Evolutionary conservation across 331 rosid species (phyloP), one percentile per base, ranked within the genome.

Genomic region (Rhamnella rubrinervis): DNA sequence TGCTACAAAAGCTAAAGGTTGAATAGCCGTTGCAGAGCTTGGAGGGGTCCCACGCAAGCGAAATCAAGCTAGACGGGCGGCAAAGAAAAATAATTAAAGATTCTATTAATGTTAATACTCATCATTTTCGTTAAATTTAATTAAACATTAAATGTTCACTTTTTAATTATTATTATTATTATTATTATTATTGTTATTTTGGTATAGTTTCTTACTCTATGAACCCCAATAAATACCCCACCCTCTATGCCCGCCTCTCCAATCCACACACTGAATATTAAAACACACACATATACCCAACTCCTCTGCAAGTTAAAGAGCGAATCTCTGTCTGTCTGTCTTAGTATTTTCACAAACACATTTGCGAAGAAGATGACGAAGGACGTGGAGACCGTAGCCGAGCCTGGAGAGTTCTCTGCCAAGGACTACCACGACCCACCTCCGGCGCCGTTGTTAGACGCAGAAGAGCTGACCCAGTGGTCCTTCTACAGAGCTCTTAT

Each of bases 351-450:
- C 26, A 7, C 5, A 46, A 35, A 25, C 60, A 40, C 11, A 50
- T 2, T 20, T 8, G 12, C 12, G 38, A 18, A 25, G 55, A 13
- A 5, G 4, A 87, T 92, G 98, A 78, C 77, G 4, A 93, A 90
- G 59, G 97, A 93, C 74, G 89, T 90, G 7, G 98, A 88, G 63
- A 3, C 35, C 35, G 90, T 72, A 3, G 58, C 66, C 1, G 97
- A 90, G 81, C 89, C 75, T 21, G 79, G 87, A 6, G 95, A 84
- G 64, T 83, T 47, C 76, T 67, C 78, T 5, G 79, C 86, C 0
- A 93, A 90, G 61, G 98, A 93, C 85, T 93, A 93, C 81, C 77
- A 75, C 6, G 98, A 93, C 67, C 98, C 98, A 0, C 98, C 98
- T 8, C 98, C 98, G 13, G 80, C 87, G 1, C 86, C 92, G 7